Base-by-base conservation (phyloP, 306 rosid species). In the Inga leiocalycina region DNA sequence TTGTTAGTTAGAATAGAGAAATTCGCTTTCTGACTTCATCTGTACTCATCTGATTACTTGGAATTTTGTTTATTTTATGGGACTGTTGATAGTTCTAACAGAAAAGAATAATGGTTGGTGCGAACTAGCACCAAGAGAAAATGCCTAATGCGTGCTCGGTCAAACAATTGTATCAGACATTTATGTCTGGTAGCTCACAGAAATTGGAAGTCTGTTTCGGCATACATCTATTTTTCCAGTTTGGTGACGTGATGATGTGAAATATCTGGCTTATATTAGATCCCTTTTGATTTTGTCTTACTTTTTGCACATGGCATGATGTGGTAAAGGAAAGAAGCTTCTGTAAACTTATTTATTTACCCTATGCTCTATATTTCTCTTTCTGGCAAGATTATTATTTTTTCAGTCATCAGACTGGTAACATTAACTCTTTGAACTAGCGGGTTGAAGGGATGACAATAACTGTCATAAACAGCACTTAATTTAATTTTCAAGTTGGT, bases 1-100 rank as follows among this genome's bases (percentile, higher is more conserved):
- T 78, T 67, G 41, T 62, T 69, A 37, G 83, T 73, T 66, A 11
- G 45, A 22, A 59, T 78, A 65, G 71, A 70, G 20, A 39, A 77
- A 27, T 74, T 51, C 27, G 22, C 49, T 12, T 43, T 27, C 57
- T 3, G 6, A 57, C 54, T 71, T 16, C 45, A 61, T 44, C 27
- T 72, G 24, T 71, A 22, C 75, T 81, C 52, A 34, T 34, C 48
- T 77, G 32, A 51, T 83, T 84, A 32, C 46, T 74, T 9, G 30
- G 65, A 64, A 74, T 71, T 17, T 6, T 41, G 34, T n/a, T 9
- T 69, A 20, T 22, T 11, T 52, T 30, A 41, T 51, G 70, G 59
- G 75, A 52, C 39, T 68, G 17, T 30, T 22, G 5, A 30, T 39
- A 51, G 61, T 80, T 80, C 45, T 32, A 19, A 56, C 10, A 8